phyloP scores from a whole-genome alignment of 2,329 filamentous ascomycete species.

The Paradendryphiella salina region DNA sequence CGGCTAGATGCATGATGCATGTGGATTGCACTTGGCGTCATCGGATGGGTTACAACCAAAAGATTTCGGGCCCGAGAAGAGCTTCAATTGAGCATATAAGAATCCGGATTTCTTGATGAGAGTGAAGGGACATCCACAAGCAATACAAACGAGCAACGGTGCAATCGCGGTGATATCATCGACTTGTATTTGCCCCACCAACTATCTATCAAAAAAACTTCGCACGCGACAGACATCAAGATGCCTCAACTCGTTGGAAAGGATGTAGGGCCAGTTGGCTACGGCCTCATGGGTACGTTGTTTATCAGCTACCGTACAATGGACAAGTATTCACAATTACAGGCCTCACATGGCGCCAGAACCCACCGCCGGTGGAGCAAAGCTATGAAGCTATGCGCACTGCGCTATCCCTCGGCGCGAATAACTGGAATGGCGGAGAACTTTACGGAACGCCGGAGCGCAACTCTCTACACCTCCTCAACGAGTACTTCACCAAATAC shows the following conservation, averaged over 20 bases:
- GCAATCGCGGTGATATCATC: constrained; percentile 1
- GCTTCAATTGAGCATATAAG: constrained; percentile 1
- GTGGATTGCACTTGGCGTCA: constrained; percentile 6
- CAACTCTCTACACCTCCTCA: constrained; percentile 55
- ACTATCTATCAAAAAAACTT: background rate
- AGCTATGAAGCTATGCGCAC: constrained; percentile 53
- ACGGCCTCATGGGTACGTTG: constrained; percentile 52
- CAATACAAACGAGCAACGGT: background rate
- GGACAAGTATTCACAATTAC: constrained; percentile 12
- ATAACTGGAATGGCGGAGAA: constrained; percentile 57
- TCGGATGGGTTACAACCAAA: constrained; percentile 1
- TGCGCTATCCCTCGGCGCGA: constrained; percentile 49
- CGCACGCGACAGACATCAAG: constrained; percentile 5
- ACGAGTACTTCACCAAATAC: constrained; percentile 57
- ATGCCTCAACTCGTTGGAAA: constrained; percentile 46
- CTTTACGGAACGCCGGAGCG: constrained; percentile 53
- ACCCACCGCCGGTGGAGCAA: constrained; percentile 43
- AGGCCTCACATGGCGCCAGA: constrained; percentile 53
- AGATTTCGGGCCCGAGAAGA: constrained; percentile 6
- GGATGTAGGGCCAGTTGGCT: constrained; percentile 50
- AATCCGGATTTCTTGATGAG: background rate
- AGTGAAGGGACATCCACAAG: background rate
- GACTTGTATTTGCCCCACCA: constrained; percentile 3
- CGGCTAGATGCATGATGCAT: background rate
- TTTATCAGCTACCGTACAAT: background rate